phyloP scores from a whole-genome alignment of 345 rosid genomes.

The Salix purpurea region DNA sequence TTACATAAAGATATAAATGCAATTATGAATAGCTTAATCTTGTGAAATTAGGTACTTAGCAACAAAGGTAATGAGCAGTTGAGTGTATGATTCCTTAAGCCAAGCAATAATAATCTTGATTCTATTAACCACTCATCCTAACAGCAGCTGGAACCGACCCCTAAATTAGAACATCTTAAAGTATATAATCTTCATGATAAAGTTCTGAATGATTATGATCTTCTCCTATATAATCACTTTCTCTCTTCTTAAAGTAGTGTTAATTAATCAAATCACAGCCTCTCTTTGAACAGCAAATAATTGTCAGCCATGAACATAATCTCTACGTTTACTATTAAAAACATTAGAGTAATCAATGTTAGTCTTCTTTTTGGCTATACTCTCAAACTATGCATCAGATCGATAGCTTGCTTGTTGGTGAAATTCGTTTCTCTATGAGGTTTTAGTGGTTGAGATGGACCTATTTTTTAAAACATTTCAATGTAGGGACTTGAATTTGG shows the following conservation, averaged over 20 bases:
- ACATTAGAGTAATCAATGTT: not conserved
- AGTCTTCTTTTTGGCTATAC: constrained; percentile 23
- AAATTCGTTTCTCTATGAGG: not conserved
- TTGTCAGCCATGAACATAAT: not conserved
- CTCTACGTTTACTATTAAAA: constrained; percentile 1
- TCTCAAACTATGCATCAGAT: constrained; percentile 1
- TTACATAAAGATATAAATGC: not conserved
- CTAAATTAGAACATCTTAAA: not conserved
- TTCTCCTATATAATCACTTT: not conserved
- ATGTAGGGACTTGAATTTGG: not conserved
- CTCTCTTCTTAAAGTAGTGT: not conserved
- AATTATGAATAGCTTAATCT: not conserved
- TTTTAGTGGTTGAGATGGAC: constrained; percentile 6
- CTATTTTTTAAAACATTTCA: not conserved
- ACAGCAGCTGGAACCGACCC: not conserved
- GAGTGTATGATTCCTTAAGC: not conserved
- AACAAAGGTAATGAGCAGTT: constrained; percentile 4
- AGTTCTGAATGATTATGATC: not conserved
- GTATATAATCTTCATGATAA: not conserved
- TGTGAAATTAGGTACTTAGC: not conserved
- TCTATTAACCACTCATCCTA: constrained; percentile 14
- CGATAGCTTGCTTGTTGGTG: constrained; percentile 7
- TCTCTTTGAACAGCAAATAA: not conserved
- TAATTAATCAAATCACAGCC: not conserved
- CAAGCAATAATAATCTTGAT: constrained; percentile 21